Evolutionary conservation across 306 rosid species (phyloP).

Genomic region (Vigna nakashimae): DNA sequence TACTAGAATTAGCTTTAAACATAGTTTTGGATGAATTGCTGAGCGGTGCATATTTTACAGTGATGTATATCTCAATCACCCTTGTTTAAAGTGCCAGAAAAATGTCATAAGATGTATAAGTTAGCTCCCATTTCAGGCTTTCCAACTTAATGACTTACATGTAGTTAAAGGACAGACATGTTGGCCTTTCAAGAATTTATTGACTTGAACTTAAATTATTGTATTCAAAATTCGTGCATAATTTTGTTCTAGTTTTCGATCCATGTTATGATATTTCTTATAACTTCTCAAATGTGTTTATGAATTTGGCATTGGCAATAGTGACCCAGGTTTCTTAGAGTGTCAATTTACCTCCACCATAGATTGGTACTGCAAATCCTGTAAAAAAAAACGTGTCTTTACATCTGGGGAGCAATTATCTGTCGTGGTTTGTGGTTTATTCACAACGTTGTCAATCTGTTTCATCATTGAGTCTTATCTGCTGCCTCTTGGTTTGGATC

Average conservation of each 20-base stretch:
- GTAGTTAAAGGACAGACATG: slow-evolving; percentile 27
- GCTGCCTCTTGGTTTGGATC: not conserved
- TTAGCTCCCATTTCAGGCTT: slow-evolving; percentile 15
- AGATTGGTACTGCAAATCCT: not conserved
- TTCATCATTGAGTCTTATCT: not conserved
- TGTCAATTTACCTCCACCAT: not conserved
- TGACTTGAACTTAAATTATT: not conserved
- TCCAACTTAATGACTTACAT: slow-evolving; percentile 6
- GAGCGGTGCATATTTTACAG: slow-evolving; percentile 21
- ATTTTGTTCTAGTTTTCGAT: slow-evolving; percentile 2
- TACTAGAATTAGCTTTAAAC: slow-evolving; percentile 17
- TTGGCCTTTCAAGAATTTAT: slow-evolving; percentile 8
- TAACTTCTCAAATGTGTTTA: not conserved
- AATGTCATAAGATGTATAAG: not conserved
- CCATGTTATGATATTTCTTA: not conserved
- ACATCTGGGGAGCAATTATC: not conserved
- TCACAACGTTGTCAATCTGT: not conserved
- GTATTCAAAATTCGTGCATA: slow-evolving; percentile 14
- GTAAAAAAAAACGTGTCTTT: not conserved
- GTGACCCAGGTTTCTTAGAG: not conserved
- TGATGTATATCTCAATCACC: not conserved
- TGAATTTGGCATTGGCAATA: not conserved
- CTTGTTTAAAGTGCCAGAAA: slow-evolving; percentile 10
- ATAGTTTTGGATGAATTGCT: slow-evolving; percentile 12
- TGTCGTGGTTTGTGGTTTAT: not conserved